phyloP scores from a whole-genome alignment of 306 rosid genomes.

The Glycine soja region DNA sequence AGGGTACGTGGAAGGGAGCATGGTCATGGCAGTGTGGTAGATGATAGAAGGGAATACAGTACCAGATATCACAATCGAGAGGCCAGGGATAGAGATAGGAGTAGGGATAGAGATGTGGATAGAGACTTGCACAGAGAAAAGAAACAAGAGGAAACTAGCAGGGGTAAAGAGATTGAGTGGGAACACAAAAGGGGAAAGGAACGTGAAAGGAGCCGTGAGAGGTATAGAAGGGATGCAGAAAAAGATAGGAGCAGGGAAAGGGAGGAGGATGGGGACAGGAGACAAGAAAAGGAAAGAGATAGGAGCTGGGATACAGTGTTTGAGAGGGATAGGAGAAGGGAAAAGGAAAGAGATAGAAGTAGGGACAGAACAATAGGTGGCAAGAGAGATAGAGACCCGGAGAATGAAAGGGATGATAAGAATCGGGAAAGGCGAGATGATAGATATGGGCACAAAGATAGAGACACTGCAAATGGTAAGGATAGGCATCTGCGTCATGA shows the following conservation, averaged over 20 bases:
- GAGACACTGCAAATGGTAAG: constrained; percentile 50
- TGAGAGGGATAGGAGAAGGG: constrained; percentile 61
- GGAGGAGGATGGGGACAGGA: constrained; percentile 61
- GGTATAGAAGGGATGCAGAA: constrained; percentile 63
- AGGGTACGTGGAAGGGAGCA: constrained; percentile 43
- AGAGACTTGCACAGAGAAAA: constrained; percentile 55
- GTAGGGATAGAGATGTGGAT: constrained; percentile 43
- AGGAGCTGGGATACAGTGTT: constrained; percentile 58
- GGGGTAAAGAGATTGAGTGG: constrained; percentile 59
- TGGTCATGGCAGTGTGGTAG: constrained; percentile 44
- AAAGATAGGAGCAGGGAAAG: constrained; percentile 64
- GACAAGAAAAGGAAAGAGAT: constrained; percentile 66
- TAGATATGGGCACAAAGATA: constrained; percentile 53
- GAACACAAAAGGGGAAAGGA: constrained; percentile 52
- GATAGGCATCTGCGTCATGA: constrained; percentile 59
- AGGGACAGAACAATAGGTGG: constrained; percentile 58
- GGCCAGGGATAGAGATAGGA: constrained; percentile 42
- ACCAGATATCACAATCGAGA: constrained; percentile 51
- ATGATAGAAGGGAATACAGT: constrained; percentile 60
- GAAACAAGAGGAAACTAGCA: constrained; percentile 54
- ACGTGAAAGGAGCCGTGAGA: constrained; percentile 59
- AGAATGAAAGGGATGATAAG: constrained; percentile 61
- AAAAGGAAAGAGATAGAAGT: constrained; percentile 56
- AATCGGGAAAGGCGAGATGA: constrained; percentile 61
- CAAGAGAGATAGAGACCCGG: constrained; percentile 63